Conservation (phyloP, 495 filamentous ascomycete species). For the Xylaria nigripes region DNA sequence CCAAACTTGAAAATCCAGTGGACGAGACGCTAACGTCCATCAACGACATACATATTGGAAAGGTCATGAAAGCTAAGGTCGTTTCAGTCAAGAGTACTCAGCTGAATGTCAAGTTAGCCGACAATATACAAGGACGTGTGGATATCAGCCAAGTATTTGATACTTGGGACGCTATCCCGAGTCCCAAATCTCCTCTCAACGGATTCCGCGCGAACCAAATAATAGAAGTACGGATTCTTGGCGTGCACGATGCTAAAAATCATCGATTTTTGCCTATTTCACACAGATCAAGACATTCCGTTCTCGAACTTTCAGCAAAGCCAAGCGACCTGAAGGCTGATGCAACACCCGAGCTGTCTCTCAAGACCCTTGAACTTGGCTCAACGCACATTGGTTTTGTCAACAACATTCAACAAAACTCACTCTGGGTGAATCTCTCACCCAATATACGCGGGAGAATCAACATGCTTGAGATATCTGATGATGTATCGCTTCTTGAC, state of each 20-base stretch:
- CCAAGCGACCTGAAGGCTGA: conserved; percentile 51
- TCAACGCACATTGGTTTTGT: conserved; percentile 70
- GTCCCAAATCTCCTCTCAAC: conserved; percentile 68
- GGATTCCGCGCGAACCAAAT: conserved; percentile 62
- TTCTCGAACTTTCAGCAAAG: conserved; percentile 87
- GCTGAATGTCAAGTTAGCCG: conserved; percentile 80
- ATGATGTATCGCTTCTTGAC: conserved; percentile 68
- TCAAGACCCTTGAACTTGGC: conserved; percentile 66
- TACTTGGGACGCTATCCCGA: conserved; percentile 72
- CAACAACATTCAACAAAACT: conserved; percentile 73
- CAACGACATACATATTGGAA: conserved; percentile 66
- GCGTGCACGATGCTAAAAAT: conserved; percentile 81
- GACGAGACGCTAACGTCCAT: conserved; percentile 57
- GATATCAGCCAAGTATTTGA: conserved; percentile 87
- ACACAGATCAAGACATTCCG: conserved; percentile 69
- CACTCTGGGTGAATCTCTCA: conserved; percentile 81
- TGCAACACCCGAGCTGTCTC: conserved; percentile 47
- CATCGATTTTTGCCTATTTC: conserved; percentile 88
- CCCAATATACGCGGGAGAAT: conserved; percentile 86
- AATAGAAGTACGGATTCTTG: conserved; percentile 68
- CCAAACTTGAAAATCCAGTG: conserved; percentile 53
- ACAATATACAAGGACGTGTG: conserved; percentile 84
- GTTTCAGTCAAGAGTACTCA: conserved; percentile 78
- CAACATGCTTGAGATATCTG: conserved; percentile 69
- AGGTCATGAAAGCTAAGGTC: conserved; percentile 68